Evolutionary conservation across 2,329 filamentous ascomycete species (phyloP).

Genomic region (Cladophialophora yegresii): DNA sequence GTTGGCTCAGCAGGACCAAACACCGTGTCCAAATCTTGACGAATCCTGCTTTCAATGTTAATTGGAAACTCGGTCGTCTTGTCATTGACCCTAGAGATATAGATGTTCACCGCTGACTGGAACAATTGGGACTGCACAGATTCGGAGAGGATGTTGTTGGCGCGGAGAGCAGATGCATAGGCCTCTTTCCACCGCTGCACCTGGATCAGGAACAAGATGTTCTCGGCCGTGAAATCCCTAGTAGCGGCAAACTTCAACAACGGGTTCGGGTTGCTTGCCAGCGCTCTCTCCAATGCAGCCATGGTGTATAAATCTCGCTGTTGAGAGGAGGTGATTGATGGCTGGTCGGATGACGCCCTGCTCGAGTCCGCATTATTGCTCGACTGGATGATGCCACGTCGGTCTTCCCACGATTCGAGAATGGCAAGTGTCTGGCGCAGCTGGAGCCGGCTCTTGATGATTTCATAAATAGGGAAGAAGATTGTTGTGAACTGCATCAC

Average conservation of each 20-base stretch:
- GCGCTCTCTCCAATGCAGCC: conserved; percentile 59
- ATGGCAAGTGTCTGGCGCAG: conserved; percentile 7
- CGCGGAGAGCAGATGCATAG: conserved; percentile 33
- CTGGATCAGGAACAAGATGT: conserved; percentile 63
- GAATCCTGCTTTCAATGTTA: conserved; percentile 47
- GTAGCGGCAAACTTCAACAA: conserved; percentile 63
- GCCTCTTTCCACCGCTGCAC: conserved; percentile 57
- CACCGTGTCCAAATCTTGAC: conserved; percentile 19
- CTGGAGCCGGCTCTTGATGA: neutral
- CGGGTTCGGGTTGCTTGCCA: conserved; percentile 58
- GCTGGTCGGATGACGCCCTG: neutral
- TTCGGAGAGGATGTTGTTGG: conserved; percentile 8
- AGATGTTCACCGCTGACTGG: conserved; percentile 59
- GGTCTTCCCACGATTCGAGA: conserved; percentile 40
- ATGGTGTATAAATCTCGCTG: conserved; percentile 53
- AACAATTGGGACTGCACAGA: conserved; percentile 41
- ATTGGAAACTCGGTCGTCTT: conserved; percentile 62
- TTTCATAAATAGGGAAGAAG: conserved; percentile 56
- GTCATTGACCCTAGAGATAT: conserved; percentile 58
- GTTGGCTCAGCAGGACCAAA: conserved; percentile 9
- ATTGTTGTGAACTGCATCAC: conserved; percentile 62
- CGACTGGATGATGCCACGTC: conserved; percentile 41
- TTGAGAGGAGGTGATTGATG: conserved; percentile 34
- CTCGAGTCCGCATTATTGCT: neutral
- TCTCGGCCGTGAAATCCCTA: conserved; percentile 67